Conservation (phyloP, 257 asterid species). For the Lithospermum erythrorhizon region DNA sequence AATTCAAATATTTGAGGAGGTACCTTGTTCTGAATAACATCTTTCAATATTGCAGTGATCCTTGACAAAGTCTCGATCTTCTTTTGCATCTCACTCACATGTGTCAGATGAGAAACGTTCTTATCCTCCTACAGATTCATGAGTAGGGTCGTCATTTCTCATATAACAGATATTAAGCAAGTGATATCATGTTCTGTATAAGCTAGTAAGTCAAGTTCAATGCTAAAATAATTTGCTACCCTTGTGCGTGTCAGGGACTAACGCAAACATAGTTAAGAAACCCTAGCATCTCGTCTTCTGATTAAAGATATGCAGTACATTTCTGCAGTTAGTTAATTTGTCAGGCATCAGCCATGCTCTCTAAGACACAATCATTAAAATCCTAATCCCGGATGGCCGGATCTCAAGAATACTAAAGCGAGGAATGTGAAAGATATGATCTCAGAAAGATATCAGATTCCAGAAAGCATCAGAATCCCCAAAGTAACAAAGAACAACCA, state of each 20-base stretch:
- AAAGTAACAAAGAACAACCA: too few species aligned
- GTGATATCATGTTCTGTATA: too few species aligned
- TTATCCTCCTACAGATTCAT: slow-evolving; percentile 65
- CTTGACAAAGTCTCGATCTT: slow-evolving; percentile 80
- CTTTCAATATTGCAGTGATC: slow-evolving; percentile 82
- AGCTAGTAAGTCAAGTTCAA: neutral
- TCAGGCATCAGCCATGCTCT: too few species aligned
- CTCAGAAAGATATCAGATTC: neutral
- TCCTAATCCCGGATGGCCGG: neutral
- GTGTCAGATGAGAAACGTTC: slow-evolving; percentile 90
- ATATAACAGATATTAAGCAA: neutral
- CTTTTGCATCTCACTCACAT: slow-evolving; percentile 92
- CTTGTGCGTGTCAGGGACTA: neutral
- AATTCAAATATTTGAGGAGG: slow-evolving; percentile 6
- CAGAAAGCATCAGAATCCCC: too few species aligned
- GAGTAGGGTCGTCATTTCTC: slow-evolving; percentile 11
- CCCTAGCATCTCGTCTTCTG: neutral
- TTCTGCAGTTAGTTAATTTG: neutral
- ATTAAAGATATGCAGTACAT: too few species aligned
- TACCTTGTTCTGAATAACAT: slow-evolving; percentile 94
- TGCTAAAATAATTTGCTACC: neutral
- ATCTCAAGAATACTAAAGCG: neutral
- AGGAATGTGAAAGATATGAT: neutral
- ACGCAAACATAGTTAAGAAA: neutral
- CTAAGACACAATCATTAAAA: neutral